Base-by-base conservation (phyloP, 177 flowering plant species). In the Tripterygium wilfordii region DNA sequence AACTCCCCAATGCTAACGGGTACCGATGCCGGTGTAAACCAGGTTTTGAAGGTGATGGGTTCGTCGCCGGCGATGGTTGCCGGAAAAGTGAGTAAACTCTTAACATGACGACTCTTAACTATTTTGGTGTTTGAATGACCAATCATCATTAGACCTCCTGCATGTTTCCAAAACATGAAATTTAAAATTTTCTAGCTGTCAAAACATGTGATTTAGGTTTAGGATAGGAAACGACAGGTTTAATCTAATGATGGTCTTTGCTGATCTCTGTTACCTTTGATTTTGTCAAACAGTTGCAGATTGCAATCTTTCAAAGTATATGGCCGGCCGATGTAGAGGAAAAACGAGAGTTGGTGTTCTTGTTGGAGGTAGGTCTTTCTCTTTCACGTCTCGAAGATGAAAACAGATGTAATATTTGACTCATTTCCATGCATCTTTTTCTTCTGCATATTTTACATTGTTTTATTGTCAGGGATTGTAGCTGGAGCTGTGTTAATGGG, bases 21-120 rank as follows among this genome's bases (percentile, higher is more conserved):
- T 65, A 22, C 59, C 78, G 87, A 45, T 90, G 97, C 63, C 52
- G 10, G 18, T 90, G 97, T 48, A 33, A 28, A 0, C 62, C 58
- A 0, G 88, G 94, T 6, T 82, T 60, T 42, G 38, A 40, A 7
- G 97, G 97, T 2, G 94, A 90, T 52, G 97, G 95, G 3, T 90
- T 73, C 53, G 21, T 0, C 5, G 49, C 7, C 38, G 92, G 90
- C 8, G 22, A 22, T 0, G 79, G 81, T 25, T 86, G 96, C 72
- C 74, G 56, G 58, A 72, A 27, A 70, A 77, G 95, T 83, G 15
- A 57, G 78, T 59, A 42, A 41, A 51, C 51, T 25, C n/a, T n/a
- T n/a, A n/a, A n/a, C n/a, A n/a, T n/a, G n/a, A n/a, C n/a, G n/a
- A n/a, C n/a, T n/a, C n/a, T n/a, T n/a, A n/a, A n/a, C n/a, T n/a